Evolutionary conservation across 176 grass and related monocot species (phyloP).

Genomic region (Tuctoria greenei): DNA sequence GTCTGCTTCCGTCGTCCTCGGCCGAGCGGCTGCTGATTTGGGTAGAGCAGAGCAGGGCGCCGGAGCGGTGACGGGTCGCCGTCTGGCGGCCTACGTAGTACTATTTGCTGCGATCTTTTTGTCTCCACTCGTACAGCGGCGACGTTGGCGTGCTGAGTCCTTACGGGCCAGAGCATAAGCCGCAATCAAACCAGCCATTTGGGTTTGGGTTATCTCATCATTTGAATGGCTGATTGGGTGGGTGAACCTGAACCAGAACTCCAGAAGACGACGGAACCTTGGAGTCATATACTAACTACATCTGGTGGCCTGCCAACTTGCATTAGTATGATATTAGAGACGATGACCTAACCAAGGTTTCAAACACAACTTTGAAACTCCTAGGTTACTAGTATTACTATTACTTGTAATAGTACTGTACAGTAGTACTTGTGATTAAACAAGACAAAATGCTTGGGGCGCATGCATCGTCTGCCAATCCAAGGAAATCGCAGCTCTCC

Average conservation of each 20-base stretch:
- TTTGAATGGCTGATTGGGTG: background rate
- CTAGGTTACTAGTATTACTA: too few relatives aligned
- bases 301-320: background rate
- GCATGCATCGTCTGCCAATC: background rate
- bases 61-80: constrained; percentile 12
- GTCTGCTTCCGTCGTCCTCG: constrained; percentile 22
- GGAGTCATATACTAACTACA: background rate
- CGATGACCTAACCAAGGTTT: background rate
- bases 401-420: background rate
- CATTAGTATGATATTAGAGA: background rate
- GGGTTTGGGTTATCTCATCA: background rate
- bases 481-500: background rate
- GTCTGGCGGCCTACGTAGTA: background rate
- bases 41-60: background rate
- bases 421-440: background rate
- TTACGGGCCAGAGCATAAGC: background rate
- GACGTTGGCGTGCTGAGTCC: background rate
- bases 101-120: background rate
- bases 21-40: background rate
- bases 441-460: background rate
- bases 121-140: background rate
- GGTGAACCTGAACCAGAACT: background rate
- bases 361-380: background rate
- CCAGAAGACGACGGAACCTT: too few relatives aligned
- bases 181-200: constrained; percentile 2